A percentile compares a stretch with the other conserved stretches of the same genome.
These are phyloP conservation scores for Leccinum variicolor DNA, from an alignment of 768 basidiomycete species.

Conservation along the genomic window DNA sequence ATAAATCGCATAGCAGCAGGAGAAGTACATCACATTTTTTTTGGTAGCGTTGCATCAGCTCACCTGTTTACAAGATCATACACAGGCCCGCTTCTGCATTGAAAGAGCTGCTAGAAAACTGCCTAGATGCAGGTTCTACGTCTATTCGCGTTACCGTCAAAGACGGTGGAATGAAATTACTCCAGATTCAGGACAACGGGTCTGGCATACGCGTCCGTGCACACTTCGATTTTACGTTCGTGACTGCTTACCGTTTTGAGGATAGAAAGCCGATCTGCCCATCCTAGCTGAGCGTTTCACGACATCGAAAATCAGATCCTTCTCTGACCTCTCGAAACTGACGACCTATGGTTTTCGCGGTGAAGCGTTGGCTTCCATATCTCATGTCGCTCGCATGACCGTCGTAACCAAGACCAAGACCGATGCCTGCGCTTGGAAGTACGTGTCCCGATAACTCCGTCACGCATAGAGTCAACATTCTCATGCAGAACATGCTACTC, in stretches of 20 bases:
- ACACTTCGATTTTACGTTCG: background rate
- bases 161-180: constrained; percentile 91
- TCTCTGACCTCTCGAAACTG: constrained; percentile 80
- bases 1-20: constrained; percentile 92
- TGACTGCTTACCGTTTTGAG: background rate
- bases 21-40: constrained; percentile 41
- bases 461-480: constrained; percentile 1
- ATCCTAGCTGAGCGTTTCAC: constrained; percentile 94
- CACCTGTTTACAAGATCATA: constrained; percentile 57
- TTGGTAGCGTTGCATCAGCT: background rate
- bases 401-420: constrained; percentile 87
- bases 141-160: constrained; percentile 86
- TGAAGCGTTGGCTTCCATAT: constrained; percentile 94
- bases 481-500: constrained; percentile 69
- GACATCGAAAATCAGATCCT: constrained; percentile 86
- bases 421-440: constrained; percentile 93
- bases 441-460: constrained; percentile 30
- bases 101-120: constrained; percentile 94
- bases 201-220: constrained; percentile 82
- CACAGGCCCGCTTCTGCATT: constrained; percentile 91
- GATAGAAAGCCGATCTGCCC: constrained; percentile 80
- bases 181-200: constrained; percentile 97
- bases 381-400: constrained; percentile 85
- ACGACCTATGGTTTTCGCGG: constrained; percentile 96
- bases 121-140: constrained; percentile 89